Evolutionary conservation across 495 filamentous ascomycete genomes (phyloP).

Genomic region (Chaetomium tenue): DNA sequence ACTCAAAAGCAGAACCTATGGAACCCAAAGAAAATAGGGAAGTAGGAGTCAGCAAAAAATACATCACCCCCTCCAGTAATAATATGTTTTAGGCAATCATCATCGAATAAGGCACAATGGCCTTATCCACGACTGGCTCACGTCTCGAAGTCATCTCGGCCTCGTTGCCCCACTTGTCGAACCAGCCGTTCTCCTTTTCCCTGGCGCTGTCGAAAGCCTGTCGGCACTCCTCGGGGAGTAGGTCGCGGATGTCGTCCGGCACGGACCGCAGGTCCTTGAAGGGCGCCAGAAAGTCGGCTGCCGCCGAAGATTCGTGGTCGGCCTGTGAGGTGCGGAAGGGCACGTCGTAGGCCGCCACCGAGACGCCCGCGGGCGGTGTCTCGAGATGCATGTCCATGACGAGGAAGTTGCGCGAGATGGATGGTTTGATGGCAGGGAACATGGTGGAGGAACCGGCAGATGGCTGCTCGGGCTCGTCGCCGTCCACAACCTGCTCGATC

Average conservation of each 20-base stretch:
- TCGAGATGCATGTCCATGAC: slow-evolving; percentile 70
- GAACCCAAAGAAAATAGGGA: background rate
- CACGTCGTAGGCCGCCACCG: slow-evolving; percentile 48
- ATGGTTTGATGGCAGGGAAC: slow-evolving; percentile 63
- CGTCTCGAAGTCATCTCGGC: slow-evolving; percentile 44
- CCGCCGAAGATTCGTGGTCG: slow-evolving; percentile 24
- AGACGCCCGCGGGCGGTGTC: slow-evolving; percentile 49
- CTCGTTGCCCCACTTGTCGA: slow-evolving; percentile 67
- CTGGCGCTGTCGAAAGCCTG: slow-evolving; percentile 64
- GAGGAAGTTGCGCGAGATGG: slow-evolving; percentile 70
- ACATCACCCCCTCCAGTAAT: background rate
- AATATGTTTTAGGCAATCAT: slow-evolving; percentile 24
- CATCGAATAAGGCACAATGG: slow-evolving; percentile 51
- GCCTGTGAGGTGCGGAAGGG: slow-evolving; percentile 39
- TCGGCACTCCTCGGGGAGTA: slow-evolving; percentile 70
- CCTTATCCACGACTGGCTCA: slow-evolving; percentile 54
- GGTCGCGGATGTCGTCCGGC: slow-evolving; percentile 62
- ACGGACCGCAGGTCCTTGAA: slow-evolving; percentile 66
- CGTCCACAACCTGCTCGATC: slow-evolving; percentile 62
- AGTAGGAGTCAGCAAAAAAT: background rate
- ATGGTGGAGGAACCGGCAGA: slow-evolving; percentile 33
- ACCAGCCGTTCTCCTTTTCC: slow-evolving; percentile 66
- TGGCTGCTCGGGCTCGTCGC: slow-evolving; percentile 13
- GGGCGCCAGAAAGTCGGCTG: slow-evolving; percentile 49
- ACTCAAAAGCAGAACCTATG: background rate